These are phyloP conservation scores for Mycena indigotica DNA, from an alignment of 768 basidiomycete species.

Conservation along the genomic window DNA sequence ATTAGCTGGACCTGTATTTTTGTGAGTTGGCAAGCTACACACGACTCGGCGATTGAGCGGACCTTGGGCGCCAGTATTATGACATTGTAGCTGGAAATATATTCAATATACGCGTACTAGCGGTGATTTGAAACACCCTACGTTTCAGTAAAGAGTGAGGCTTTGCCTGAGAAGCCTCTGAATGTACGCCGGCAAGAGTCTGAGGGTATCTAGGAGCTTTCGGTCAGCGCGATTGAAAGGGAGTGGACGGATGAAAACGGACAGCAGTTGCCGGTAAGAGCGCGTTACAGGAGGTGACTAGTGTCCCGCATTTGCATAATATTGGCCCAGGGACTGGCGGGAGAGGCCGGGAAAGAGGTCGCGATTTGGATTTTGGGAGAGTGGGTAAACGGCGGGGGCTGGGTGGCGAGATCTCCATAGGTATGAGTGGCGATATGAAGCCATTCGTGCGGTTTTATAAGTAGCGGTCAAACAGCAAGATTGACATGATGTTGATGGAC, in stretches of 20 bases:
- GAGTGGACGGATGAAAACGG: slow-evolving; percentile 24
- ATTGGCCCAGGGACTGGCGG: slow-evolving; percentile 50
- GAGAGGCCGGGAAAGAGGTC: slow-evolving; percentile 45
- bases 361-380: slow-evolving; percentile 25
- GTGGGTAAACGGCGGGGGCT: slow-evolving; percentile 29
- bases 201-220: slow-evolving; percentile 40
- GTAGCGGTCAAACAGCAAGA: background rate
- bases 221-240: slow-evolving; percentile 1
- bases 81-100: slow-evolving; percentile 49
- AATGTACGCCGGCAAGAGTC: slow-evolving; percentile 44
- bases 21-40: too few relatives aligned
- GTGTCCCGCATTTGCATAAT: slow-evolving; percentile 48
- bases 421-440: too few relatives aligned
- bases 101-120: background rate
- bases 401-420: too few relatives aligned
- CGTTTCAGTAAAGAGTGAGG: slow-evolving; percentile 59
- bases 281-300: slow-evolving; percentile 47
- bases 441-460: too few relatives aligned
- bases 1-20: slow-evolving; percentile 66
- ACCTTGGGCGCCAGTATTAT: slow-evolving; percentile 44
- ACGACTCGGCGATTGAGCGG: too few relatives aligned
- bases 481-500: too few relatives aligned
- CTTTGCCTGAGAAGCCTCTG: slow-evolving; percentile 59
- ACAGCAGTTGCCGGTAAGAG: slow-evolving; percentile 45
- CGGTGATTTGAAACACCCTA: slow-evolving; percentile 31